A percentile compares a stretch with the other conserved stretches of the same genome.
Conservation (phyloP, 768 basidiomycete species). For the Hericium rajendrae region DNA sequence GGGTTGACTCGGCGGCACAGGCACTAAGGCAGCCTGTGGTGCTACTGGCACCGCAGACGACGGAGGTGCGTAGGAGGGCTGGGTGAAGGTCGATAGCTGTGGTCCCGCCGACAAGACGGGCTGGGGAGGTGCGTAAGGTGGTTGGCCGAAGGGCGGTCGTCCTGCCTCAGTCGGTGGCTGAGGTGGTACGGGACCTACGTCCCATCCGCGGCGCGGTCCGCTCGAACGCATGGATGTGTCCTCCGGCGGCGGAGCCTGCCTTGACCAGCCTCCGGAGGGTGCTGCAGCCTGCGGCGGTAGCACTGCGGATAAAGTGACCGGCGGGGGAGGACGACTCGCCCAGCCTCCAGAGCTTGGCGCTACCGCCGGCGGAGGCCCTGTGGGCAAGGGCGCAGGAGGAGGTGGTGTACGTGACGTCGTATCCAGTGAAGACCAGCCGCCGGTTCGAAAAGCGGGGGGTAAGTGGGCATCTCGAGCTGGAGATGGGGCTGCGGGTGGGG, state of each 20-base stretch:
- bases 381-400: not conserved
- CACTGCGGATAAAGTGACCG: too few relatives aligned
- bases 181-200: too few relatives aligned
- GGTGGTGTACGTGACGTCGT: slow-evolving; percentile 22
- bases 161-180: not conserved
- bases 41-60: not conserved
- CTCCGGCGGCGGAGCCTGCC: too few relatives aligned
- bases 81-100: not conserved
- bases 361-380: not conserved
- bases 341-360: too few relatives aligned
- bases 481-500: slow-evolving; percentile 1
- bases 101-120: not conserved
- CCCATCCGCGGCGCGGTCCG: too few relatives aligned
- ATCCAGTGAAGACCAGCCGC: slow-evolving; percentile 62
- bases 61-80: not conserved
- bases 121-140: not conserved
- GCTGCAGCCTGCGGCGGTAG: too few relatives aligned
- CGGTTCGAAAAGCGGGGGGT: slow-evolving; percentile 45
- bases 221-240: too few relatives aligned
- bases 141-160: not conserved
- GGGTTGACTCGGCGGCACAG: not conserved
- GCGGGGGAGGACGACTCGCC: too few relatives aligned
- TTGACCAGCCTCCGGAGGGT: not conserved
- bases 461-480: slow-evolving; percentile 9
- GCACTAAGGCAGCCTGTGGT: not conserved